Base-by-base conservation (phyloP, 2,329 filamentous ascomycete species). In the Neoarthrinium moseri region DNA sequence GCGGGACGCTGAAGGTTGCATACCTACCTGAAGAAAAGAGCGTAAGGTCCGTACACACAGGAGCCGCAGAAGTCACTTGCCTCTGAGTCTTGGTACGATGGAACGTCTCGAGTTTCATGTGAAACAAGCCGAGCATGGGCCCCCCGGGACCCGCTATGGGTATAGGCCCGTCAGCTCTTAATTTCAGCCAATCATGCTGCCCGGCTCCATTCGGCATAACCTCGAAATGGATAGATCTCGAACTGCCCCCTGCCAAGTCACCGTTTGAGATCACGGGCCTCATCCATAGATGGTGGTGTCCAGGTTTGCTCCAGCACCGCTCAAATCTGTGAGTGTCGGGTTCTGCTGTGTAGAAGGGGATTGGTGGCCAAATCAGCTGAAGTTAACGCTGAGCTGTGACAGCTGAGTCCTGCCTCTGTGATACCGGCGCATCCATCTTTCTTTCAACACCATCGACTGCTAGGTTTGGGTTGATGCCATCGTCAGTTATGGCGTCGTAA, bases 161-260 rank as follows among this genome's bases (percentile, higher is more conserved):
- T 41, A 21, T 22, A 23, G 21, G 17, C 45, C 36, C 29, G 35
- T 38, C 46, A 34, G 46, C 34, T 41, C 29, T 27, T 15, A 21
- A 34, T 26, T 15, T 21, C 18, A 32, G 6, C 46, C 46, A 48
- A 48, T 40, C 34, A 45, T 13, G 10, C 4, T 5, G 27, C 27
- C 8, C 8, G 20, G 39, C 18, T 41, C 13, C 48, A 7, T 40
- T 24, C 29, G 15, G 29, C 23, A 45, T 43, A 17, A 42, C 37
- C 18, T 41, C 21, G 21, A 35, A 37, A 40, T 24, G 23, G 24
- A 38, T 7, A n/a, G 18, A 17, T 38, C 41, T 48, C 46, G 46
- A 48, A 48, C 46, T 40, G 21, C 26, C 38, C 41, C 46, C 35
- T 44, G 46, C 26, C 12, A 29, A 22, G 36, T 24, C 36, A 15